These are phyloP conservation scores for Letharia lupina DNA, from an alignment of 495 filamentous ascomycete species.

Conservation along the genomic window DNA sequence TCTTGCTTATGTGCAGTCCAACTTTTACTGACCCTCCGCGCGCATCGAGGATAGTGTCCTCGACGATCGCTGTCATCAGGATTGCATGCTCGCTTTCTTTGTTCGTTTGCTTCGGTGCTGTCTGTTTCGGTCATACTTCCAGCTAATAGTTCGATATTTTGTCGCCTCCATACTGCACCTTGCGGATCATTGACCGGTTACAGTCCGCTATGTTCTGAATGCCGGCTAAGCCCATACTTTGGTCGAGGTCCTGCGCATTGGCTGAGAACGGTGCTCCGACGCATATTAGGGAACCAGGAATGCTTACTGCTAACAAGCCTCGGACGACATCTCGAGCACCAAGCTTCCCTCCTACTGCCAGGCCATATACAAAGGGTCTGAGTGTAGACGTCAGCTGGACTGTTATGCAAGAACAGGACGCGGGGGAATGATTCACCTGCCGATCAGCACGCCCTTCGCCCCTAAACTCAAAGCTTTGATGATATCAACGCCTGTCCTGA, in stretches of 20 bases:
- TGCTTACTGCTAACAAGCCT: conserved; percentile 28
- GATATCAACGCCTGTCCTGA: conserved; percentile 42
- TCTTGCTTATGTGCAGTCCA: not conserved
- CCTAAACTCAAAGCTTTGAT: conserved; percentile 46
- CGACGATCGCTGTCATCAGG: not conserved
- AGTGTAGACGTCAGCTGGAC: conserved; percentile 2
- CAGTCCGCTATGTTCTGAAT: conserved; percentile 47
- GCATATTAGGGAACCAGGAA: not conserved
- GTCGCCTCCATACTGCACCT: conserved; percentile 47
- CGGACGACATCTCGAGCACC: conserved; percentile 28
- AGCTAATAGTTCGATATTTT: conserved; percentile 22
- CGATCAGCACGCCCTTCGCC: conserved; percentile 44
- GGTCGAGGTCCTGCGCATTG: conserved; percentile 42
- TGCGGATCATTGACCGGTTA: conserved; percentile 42
- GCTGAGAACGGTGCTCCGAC: not conserved
- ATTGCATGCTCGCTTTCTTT: not conserved
- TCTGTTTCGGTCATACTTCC: not conserved
- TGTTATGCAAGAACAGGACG: not conserved
- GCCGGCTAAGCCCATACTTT: conserved; percentile 50
- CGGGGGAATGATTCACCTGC: conserved; percentile 27
- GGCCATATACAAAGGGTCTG: conserved; percentile 29
- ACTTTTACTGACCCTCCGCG: not conserved
- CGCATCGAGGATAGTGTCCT: not conserved
- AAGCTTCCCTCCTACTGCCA: conserved; percentile 26
- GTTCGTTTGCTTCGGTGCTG: not conserved